phyloP scores from a whole-genome alignment of 371 early-diverging fungal species.

The Nematocida displodere region DNA sequence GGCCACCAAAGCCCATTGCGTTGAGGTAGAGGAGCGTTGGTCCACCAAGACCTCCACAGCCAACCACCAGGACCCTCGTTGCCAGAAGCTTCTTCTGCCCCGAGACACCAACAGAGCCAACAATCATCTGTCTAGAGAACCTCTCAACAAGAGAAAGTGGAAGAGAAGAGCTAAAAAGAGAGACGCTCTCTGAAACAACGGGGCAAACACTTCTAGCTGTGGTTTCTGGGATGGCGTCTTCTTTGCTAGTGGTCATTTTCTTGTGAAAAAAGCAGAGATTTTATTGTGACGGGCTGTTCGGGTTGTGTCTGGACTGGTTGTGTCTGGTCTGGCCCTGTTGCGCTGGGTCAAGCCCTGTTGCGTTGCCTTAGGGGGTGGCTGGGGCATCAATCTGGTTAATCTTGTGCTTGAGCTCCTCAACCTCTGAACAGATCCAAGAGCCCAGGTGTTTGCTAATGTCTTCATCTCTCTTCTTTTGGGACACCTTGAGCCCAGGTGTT shows the following conservation, averaged over 20 bases:
- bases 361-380: neutral
- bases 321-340: too few species aligned
- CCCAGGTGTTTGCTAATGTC: slow-evolving; percentile 13
- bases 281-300: too few species aligned
- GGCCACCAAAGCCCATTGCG: slow-evolving; percentile 76
- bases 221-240: too few species aligned
- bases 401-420: neutral
- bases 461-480: slow-evolving; percentile 24
- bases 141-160: slow-evolving; percentile 71
- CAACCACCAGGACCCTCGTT: slow-evolving; percentile 77
- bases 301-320: too few species aligned
- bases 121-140: slow-evolving; percentile 82
- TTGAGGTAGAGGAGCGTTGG: slow-evolving; percentile 82
- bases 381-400: slow-evolving; percentile 7
- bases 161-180: neutral
- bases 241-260: too few species aligned
- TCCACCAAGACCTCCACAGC: slow-evolving; percentile 89
- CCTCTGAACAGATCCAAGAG: neutral
- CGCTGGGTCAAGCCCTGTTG: neutral
- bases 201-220: too few species aligned
- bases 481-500: neutral
- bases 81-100: slow-evolving; percentile 75
- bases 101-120: slow-evolving; percentile 74
- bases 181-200: too few species aligned
- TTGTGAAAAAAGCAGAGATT: too few species aligned